Base-by-base conservation (phyloP, 148 eudicot genomes). In the Amaranthus hypochondriacus region DNA sequence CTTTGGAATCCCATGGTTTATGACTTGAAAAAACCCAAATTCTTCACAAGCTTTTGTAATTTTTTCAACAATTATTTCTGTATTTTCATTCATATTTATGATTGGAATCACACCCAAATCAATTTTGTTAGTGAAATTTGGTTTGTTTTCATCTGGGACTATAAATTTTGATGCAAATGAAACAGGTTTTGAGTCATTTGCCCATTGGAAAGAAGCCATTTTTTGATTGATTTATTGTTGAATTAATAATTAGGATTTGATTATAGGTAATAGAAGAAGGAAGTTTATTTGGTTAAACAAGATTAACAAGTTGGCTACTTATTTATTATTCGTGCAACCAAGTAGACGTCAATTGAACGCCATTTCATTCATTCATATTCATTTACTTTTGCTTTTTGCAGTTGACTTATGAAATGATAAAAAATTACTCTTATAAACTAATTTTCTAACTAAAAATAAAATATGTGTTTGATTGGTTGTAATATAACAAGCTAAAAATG, bases 1-100 rank as follows among this genome's bases (percentile, higher is more conserved):
- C 10, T 13, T 39, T 1, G 81, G 60, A n/a, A 87, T 73, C 1
- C 86, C 87, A 62, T 79, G 87, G 66, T 81, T 81, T 4, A 62
- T 79, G 9, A 84, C 52, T 51, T 79, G 84, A 64, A 84, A 84
- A 59, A 81, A 76, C 10, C 87, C 84, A 15, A 63, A 73, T 53
- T 70, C 75, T n/a, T 81, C 69, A 59, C 87, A 81, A 39, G 87
- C 87, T 2, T 28, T 53, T 0, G 79, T 54, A 39, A 81, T 62
- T 8, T 63, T 68, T 39, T 66, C 12, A 46, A 79, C 56, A 14
- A 78, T 46, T 8, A 13, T 9, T 53, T 62, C 65, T 1, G 76
- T 6, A 39, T 59, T 48, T 5, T n/a, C 53, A 11, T 7, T 70
- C 83, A 76, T 59, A 64, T 84, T 72, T 13, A 84, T 42, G 2